phyloP scores from a whole-genome alignment of 2,329 filamentous ascomycete species.

The Cadophora luteo-olivacea region DNA sequence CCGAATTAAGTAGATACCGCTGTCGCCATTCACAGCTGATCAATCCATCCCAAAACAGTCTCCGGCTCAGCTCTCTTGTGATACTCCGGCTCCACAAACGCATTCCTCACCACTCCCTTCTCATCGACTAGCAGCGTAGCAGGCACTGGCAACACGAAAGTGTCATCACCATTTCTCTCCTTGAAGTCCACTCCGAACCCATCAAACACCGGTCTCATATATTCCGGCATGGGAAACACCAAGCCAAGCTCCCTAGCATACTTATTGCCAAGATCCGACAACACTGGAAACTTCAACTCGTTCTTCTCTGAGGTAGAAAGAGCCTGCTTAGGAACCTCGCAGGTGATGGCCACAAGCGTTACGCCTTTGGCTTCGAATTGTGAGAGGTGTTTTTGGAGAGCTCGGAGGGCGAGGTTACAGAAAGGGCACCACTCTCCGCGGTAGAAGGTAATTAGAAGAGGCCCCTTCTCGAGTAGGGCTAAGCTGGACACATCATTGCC shows the following conservation, averaged over 20 bases:
- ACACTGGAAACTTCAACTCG: slow-evolving; percentile 49
- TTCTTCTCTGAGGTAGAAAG: slow-evolving; percentile 50
- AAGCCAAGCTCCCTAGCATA: slow-evolving; percentile 45
- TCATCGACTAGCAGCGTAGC: slow-evolving; percentile 44
- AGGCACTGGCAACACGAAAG: too few relatives aligned
- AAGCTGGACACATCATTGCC: slow-evolving; percentile 45
- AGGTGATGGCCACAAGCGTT: slow-evolving; percentile 51
- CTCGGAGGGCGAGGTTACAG: slow-evolving; percentile 50
- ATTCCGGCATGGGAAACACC: slow-evolving; percentile 44
- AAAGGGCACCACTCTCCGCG: slow-evolving; percentile 54
- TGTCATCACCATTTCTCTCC: slow-evolving; percentile 46
- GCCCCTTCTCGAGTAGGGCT: slow-evolving; percentile 44
- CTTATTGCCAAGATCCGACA: slow-evolving; percentile 45
- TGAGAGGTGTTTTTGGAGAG: slow-evolving; percentile 47
- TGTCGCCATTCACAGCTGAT: not conserved
- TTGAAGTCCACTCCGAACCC: slow-evolving; percentile 38
- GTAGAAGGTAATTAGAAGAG: slow-evolving; percentile 52
- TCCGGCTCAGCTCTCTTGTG: slow-evolving; percentile 47
- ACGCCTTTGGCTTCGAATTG: slow-evolving; percentile 48
- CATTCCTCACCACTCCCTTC: slow-evolving; percentile 47
- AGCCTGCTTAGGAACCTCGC: slow-evolving; percentile 49
- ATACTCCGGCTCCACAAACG: slow-evolving; percentile 45
- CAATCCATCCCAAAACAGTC: slow-evolving; percentile 16
- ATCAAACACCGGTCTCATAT: slow-evolving; percentile 41
- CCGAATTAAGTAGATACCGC: too few relatives aligned